Conservation (phyloP, 1,284 basidiomycete species). For the Flammula alnicola region DNA sequence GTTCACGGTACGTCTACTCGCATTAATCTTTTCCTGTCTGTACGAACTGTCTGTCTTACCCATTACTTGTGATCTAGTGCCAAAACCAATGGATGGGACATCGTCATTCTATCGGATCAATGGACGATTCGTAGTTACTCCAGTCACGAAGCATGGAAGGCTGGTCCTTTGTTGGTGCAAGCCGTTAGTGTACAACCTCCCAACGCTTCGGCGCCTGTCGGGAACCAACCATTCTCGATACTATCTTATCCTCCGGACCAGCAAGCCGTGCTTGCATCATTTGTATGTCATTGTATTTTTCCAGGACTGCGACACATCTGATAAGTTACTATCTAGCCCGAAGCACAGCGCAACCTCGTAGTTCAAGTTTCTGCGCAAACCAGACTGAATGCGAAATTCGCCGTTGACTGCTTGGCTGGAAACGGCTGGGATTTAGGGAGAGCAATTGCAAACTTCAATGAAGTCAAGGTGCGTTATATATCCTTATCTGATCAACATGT, state of each 20-base stretch:
- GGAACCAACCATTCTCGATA: slow-evolving; percentile 27
- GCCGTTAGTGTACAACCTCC: slow-evolving; percentile 33
- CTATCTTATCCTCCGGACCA: slow-evolving; percentile 47
- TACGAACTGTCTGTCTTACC: slow-evolving; percentile 2
- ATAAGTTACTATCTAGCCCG: slow-evolving; percentile 48
- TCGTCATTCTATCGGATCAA: slow-evolving; percentile 89
- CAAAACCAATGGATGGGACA: slow-evolving; percentile 85
- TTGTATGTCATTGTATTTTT: slow-evolving; percentile 51
- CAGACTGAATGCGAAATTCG: slow-evolving; percentile 74
- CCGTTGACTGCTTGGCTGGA: slow-evolving; percentile 80
- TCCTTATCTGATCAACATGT: neutral
- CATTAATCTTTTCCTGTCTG: neutral
- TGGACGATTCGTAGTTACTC: slow-evolving; percentile 86
- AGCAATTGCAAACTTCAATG: slow-evolving; percentile 82
- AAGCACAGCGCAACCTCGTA: slow-evolving; percentile 69
- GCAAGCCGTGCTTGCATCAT: slow-evolving; percentile 52
- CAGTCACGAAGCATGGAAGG: slow-evolving; percentile 77
- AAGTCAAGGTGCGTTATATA: slow-evolving; percentile 65
- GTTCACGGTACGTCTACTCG: slow-evolving; percentile 70
- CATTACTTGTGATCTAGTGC: slow-evolving; percentile 60
- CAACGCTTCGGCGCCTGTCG: slow-evolving; percentile 16
- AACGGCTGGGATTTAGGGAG: slow-evolving; percentile 82
- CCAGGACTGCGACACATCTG: neutral
- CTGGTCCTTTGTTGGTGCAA: slow-evolving; percentile 73
- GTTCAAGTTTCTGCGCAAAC: slow-evolving; percentile 73